Conservation (phyloP, 371 early-diverging fungal genomes). For the Capniomyces stellatus region DNA sequence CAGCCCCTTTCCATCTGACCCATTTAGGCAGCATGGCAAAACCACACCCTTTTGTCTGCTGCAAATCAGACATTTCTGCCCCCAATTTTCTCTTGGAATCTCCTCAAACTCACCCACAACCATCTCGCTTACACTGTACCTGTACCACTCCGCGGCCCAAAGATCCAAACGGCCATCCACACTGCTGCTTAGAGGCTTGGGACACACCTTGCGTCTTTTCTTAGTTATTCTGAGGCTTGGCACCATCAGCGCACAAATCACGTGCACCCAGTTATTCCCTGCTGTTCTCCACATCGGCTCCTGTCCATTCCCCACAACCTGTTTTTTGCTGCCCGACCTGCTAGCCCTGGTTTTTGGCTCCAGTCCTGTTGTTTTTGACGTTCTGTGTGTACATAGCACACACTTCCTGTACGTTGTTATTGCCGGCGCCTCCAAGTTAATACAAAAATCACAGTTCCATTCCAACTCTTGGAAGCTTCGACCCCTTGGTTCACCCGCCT, state of each 20-base stretch:
- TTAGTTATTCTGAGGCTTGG: slow-evolving; percentile 24
- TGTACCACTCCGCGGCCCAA: background rate
- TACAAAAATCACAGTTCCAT: slow-evolving; percentile 47
- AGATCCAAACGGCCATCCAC: background rate
- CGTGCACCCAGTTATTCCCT: slow-evolving; percentile 81
- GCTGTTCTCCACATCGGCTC: slow-evolving; percentile 73
- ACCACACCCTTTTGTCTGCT: no score
- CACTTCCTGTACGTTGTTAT: slow-evolving; percentile 41
- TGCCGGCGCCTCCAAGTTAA: slow-evolving; percentile 34
- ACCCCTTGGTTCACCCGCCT: background rate
- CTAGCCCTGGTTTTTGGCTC: background rate
- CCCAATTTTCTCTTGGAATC: no score
- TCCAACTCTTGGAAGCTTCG: background rate
- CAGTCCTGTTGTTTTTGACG: background rate
- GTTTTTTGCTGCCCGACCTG: no score
- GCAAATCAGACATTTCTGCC: no score
- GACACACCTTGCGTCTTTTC: background rate
- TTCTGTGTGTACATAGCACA: slow-evolving; percentile 30
- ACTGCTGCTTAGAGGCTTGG: background rate
- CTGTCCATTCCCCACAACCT: slow-evolving; percentile 2
- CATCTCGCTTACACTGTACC: background rate
- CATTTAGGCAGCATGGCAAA: no score
- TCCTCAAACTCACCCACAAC: background rate
- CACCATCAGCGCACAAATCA: slow-evolving; percentile 72
- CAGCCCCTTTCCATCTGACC: no score